Percentiles rank a stretch among this genome's conserved stretches.
These are phyloP conservation scores for Pseudofabraea citricarpa DNA, from an alignment of 2,329 filamentous ascomycete genomes.

Conservation along the genomic window DNA sequence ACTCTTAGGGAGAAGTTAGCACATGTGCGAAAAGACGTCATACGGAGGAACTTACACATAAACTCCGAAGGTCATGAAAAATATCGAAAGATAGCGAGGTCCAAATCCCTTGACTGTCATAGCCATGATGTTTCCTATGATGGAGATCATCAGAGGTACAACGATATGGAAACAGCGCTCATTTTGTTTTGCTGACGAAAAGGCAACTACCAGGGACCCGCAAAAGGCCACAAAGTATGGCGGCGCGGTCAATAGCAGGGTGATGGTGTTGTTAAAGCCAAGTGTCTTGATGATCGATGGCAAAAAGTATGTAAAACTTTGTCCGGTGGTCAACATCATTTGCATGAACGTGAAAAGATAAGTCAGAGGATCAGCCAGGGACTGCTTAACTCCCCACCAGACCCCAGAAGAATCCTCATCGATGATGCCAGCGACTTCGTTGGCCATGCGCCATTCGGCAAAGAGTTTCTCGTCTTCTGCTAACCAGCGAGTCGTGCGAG, in stretches of 20 bases:
- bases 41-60: too few species aligned
- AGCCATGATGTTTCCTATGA: neutral
- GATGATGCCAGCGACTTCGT: neutral
- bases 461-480: slow-evolving; percentile 5
- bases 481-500: slow-evolving; percentile 5
- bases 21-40: too few species aligned
- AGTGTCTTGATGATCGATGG: slow-evolving; percentile 5
- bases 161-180: neutral
- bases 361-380: neutral
- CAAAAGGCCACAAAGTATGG: slow-evolving; percentile 5
- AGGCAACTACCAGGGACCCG: neutral
- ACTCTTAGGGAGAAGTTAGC: too few species aligned
- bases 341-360: neutral
- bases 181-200: neutral
- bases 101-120: neutral
- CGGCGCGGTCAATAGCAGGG: slow-evolving; percentile 3
- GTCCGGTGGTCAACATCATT: neutral
- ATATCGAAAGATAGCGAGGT: neutral
- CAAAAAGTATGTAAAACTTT: slow-evolving; percentile 1
- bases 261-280: slow-evolving; percentile 6
- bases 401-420: neutral
- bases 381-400: neutral
- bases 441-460: slow-evolving; percentile 3
- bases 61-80: neutral
- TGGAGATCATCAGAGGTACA: neutral